Evolutionary conservation across 2,329 filamentous ascomycete species (phyloP).

Genomic region (Monilinia fructigena): DNA sequence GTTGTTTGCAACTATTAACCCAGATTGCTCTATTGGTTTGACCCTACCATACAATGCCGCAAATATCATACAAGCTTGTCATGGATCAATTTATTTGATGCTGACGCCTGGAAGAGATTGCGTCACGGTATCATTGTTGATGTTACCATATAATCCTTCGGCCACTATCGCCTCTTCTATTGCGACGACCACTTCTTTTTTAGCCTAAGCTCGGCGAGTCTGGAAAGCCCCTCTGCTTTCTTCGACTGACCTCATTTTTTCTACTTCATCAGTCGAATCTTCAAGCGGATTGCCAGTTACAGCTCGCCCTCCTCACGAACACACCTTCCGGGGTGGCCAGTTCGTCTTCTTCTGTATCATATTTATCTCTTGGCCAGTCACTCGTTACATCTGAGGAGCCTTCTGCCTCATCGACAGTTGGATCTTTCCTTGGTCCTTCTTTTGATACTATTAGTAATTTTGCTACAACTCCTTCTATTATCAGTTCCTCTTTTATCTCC

Average conservation of each 20-base stretch:
- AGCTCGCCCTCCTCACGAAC: slow-evolving; percentile 19
- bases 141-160: slow-evolving; percentile 16
- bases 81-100: slow-evolving; percentile 18
- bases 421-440: neutral
- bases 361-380: slow-evolving; percentile 1
- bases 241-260: neutral
- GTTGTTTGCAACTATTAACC: slow-evolving; percentile 25
- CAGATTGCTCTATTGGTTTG: slow-evolving; percentile 26
- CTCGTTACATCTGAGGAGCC: neutral
- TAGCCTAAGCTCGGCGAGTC: slow-evolving; percentile 20
- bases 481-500: neutral
- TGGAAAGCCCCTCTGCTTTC: slow-evolving; percentile 13
- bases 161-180: neutral
- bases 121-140: slow-evolving; percentile 1
- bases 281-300: slow-evolving; percentile 16
- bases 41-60: slow-evolving; percentile 27
- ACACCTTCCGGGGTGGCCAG: slow-evolving; percentile 5
- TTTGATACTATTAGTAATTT: neutral
- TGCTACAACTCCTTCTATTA: neutral
- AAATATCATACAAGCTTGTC: slow-evolving; percentile 18
- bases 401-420: neutral
- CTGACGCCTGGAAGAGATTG: neutral
- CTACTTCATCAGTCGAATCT: slow-evolving; percentile 17
- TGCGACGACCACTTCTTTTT: slow-evolving; percentile 18
- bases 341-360: slow-evolving; percentile 15